These are phyloP conservation scores for Fraxinus pennsylvanica DNA, from an alignment of 257 asterid genomes.

Conservation along the genomic window DNA sequence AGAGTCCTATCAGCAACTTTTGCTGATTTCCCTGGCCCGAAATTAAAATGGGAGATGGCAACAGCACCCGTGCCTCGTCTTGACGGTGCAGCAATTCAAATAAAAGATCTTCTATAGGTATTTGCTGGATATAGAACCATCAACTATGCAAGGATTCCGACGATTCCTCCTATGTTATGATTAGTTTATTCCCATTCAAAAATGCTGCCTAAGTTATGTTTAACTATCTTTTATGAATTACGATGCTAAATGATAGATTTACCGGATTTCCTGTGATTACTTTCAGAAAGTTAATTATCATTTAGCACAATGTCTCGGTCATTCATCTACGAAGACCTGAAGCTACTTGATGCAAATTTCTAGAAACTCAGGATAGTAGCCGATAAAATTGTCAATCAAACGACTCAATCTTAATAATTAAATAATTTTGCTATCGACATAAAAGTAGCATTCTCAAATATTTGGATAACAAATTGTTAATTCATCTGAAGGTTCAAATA, in stretches of 20 bases:
- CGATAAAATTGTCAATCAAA: no score
- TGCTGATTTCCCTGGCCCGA: slow-evolving; percentile 86
- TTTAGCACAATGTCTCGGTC: neutral
- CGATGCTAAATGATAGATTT: neutral
- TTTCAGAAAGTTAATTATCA: neutral
- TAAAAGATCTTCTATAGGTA: slow-evolving; percentile 73
- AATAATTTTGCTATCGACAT: no score
- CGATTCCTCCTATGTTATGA: neutral
- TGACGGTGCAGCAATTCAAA: slow-evolving; percentile 89
- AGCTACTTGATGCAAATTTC: slow-evolving; percentile 24
- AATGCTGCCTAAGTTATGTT: slow-evolving; percentile 2
- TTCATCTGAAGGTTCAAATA: no score
- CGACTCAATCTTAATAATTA: no score
- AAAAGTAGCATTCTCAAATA: no score
- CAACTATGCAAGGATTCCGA: slow-evolving; percentile 52
- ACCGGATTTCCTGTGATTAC: neutral
- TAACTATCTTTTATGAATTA: neutral
- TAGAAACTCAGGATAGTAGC: neutral
- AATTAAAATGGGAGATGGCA: slow-evolving; percentile 85
- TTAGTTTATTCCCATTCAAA: neutral
- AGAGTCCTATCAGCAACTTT: slow-evolving; percentile 77
- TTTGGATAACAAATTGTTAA: no score
- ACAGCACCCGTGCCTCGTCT: slow-evolving; percentile 92
- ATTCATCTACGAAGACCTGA: neutral
- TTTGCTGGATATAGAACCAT: slow-evolving; percentile 98